Conservation (phyloP, 345 rosid species). For the Sisymbrium altissimum region DNA sequence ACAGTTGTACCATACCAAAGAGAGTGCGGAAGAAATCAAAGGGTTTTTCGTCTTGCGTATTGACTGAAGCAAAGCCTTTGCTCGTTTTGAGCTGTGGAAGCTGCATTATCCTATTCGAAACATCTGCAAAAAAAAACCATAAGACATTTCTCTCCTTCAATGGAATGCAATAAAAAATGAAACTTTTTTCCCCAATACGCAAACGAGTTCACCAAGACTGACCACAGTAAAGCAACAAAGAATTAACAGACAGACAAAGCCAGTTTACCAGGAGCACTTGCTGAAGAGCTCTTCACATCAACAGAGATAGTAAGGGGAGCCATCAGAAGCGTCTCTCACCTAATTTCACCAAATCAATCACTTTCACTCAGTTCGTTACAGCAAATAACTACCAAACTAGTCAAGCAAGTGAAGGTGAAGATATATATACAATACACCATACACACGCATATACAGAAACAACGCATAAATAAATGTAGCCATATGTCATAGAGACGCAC, state of each 20-base stretch:
- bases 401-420: slow-evolving; percentile 13
- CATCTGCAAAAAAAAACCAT: slow-evolving; percentile 36
- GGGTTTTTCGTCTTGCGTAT: slow-evolving; percentile 52
- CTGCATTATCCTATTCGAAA: slow-evolving; percentile 35
- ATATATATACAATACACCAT: not conserved
- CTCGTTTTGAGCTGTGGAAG: slow-evolving; percentile 39
- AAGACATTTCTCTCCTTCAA: not conserved
- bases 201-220: not conserved
- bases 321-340: slow-evolving; percentile 24
- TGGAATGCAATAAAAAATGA: not conserved
- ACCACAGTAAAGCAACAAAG: not conserved
- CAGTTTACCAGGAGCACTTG: slow-evolving; percentile 18
- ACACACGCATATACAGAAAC: not conserved
- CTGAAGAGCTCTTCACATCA: slow-evolving; percentile 34
- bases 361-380: not conserved
- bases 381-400: not conserved
- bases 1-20: slow-evolving; percentile 43
- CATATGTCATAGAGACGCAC: not conserved
- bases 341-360: slow-evolving; percentile 16
- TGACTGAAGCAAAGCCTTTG: slow-evolving; percentile 63
- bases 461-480: not conserved
- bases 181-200: not conserved
- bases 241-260: not conserved
- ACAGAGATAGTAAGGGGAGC: slow-evolving; percentile 38
- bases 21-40: slow-evolving; percentile 68